These are phyloP conservation scores for Entomophthora muscae DNA, from an alignment of 371 early-diverging fungal species.

Conservation along the genomic window DNA sequence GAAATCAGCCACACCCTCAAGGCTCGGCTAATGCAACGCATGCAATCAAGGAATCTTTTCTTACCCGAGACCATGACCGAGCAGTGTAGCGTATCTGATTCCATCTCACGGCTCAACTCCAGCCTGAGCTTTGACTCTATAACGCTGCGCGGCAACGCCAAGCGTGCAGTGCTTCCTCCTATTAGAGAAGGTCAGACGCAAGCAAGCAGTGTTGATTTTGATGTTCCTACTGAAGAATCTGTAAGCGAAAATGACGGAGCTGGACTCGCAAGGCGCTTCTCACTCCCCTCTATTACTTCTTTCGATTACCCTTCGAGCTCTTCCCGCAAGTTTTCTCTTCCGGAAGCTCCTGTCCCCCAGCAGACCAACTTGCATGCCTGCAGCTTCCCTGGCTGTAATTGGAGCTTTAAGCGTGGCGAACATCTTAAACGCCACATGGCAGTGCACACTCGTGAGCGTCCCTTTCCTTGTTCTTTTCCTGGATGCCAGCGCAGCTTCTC, in stretches of 20 bases:
- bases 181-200: neutral
- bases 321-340: neutral
- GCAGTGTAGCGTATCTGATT: neutral
- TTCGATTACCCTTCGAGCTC: neutral
- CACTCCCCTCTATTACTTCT: neutral
- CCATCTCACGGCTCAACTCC: neutral
- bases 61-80: neutral
- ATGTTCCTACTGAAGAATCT: no score
- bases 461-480: conserved; percentile 55
- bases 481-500: conserved; percentile 76
- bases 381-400: conserved; percentile 22
- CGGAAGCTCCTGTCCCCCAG: neutral
- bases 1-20: neutral
- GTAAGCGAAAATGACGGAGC: neutral
- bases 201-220: neutral
- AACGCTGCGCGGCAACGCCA: neutral
- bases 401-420: conserved; percentile 49
- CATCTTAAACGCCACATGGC: conserved; percentile 74
- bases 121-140: neutral
- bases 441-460: conserved; percentile 79
- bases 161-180: neutral
- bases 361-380: conserved; percentile 15
- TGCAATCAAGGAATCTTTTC: neutral
- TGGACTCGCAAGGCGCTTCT: neutral
- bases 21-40: neutral